These are phyloP conservation scores for Epithemia pelagica DNA, from an alignment of 108 stramenopile species.

Conservation along the genomic window DNA sequence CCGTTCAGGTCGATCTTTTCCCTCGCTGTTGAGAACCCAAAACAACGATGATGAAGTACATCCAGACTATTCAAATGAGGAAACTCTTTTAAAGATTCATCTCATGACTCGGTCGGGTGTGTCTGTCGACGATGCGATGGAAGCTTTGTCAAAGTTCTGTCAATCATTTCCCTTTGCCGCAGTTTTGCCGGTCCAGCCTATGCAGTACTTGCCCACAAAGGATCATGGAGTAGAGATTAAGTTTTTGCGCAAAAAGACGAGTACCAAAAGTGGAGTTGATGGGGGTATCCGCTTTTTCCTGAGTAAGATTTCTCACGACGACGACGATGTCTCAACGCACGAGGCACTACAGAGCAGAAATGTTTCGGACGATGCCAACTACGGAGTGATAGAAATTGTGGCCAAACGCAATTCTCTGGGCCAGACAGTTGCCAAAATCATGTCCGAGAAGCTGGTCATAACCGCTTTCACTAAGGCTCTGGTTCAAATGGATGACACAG, in stretches of 20 bases:
- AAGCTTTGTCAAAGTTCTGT: conserved; percentile 22
- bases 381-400: conserved; percentile 35
- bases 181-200: conserved; percentile 67
- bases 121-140: background rate
- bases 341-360: conserved; percentile 22
- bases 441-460: conserved; percentile 64
- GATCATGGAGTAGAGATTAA: conserved; percentile 52
- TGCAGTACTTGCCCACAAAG: conserved; percentile 57
- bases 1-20: too few relatives aligned
- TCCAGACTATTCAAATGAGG: background rate
- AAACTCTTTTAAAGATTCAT: background rate
- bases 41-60: background rate
- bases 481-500: conserved; percentile 12
- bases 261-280: conserved; percentile 56
- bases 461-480: conserved; percentile 37
- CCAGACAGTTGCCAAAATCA: conserved; percentile 58
- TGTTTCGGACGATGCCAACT: conserved; percentile 2
- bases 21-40: too few relatives aligned
- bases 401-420: conserved; percentile 57
- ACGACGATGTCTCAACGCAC: conserved; percentile 7
- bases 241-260: conserved; percentile 72
- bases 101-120: background rate
- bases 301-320: background rate
- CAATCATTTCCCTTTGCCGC: conserved; percentile 78
- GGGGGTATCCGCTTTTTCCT: conserved; percentile 67